A percentile compares a stretch with the other conserved stretches of the same genome.
Conservation (phyloP, 1,284 basidiomycete species). For the Cryptococcus hybrid region DNA sequence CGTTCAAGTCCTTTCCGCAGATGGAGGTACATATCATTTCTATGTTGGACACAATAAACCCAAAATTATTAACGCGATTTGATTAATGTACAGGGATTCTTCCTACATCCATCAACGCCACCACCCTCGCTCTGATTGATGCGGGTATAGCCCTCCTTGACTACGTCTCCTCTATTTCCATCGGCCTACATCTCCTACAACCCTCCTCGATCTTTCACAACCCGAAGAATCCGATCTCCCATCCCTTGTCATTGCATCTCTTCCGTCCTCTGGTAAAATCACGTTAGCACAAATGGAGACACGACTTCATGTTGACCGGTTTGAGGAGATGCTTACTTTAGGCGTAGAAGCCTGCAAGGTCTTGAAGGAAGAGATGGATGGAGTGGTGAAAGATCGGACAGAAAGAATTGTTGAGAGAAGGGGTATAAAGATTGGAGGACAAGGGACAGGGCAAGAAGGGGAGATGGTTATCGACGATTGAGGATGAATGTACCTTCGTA, state of each 20-base stretch:
- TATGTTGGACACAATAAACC: not conserved
- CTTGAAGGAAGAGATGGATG: conserved; percentile 81
- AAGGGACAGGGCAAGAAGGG: conserved; percentile 6
- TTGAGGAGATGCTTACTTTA: conserved; percentile 80
- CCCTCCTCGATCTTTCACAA: conserved; percentile 82
- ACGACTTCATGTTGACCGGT: conserved; percentile 85
- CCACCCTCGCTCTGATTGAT: conserved; percentile 83
- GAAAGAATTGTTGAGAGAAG: conserved; percentile 57
- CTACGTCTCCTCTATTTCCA: conserved; percentile 82
- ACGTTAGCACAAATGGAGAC: conserved; percentile 92
- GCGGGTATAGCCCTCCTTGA: conserved; percentile 89
- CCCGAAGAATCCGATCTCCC: conserved; percentile 87
- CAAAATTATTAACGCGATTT: not conserved
- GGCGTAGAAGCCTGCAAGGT: conserved; percentile 75
- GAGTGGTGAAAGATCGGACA: conserved; percentile 66
- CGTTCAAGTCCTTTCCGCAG: conserved; percentile 88
- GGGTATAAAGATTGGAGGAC: conserved; percentile 25
- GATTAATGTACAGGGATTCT: conserved; percentile 61
- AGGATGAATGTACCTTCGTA: conserved; percentile 52
- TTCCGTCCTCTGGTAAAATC: conserved; percentile 76
- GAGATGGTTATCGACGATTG: conserved; percentile 36
- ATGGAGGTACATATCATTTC: conserved; percentile 59
- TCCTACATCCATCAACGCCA: conserved; percentile 92
- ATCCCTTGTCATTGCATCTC: conserved; percentile 78
- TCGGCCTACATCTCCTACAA: conserved; percentile 66